These are phyloP conservation scores for Mortierella sp. DNA, from an alignment of 371 early-diverging fungal genomes.

Conservation along the genomic window DNA sequence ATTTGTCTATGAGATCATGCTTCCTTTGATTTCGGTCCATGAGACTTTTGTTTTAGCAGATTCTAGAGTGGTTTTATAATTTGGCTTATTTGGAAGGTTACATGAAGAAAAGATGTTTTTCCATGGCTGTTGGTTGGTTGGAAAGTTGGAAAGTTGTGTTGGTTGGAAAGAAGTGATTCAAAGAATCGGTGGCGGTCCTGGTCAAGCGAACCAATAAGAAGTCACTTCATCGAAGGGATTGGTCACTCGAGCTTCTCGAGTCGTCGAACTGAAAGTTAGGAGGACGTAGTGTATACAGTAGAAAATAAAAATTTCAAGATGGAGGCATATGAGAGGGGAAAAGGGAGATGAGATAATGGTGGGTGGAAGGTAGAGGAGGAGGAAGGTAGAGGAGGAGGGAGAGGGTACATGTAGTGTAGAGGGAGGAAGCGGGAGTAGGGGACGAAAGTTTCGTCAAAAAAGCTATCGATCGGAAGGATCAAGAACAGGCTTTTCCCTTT, in stretches of 20 bases:
- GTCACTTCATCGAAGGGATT: no score
- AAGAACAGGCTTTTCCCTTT: no score
- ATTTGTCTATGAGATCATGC: constrained; percentile 27
- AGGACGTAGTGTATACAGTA: no score
- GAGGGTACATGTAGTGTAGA: not conserved
- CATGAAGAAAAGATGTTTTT: not conserved
- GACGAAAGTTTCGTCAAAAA: not conserved
- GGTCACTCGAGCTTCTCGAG: no score
- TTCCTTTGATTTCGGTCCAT: constrained; percentile 25
- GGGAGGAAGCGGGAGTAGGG: not conserved
- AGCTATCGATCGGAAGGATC: not conserved
- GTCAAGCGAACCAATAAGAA: not conserved
- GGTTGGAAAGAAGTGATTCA: not conserved
- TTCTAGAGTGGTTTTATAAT: not conserved
- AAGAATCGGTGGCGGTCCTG: not conserved
- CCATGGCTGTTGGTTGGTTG: not conserved
- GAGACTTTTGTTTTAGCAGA: not conserved
- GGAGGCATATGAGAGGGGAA: no score
- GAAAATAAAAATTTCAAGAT: no score
- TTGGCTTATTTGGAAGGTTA: not conserved
- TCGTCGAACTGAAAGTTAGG: no score
- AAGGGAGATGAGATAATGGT: not conserved
- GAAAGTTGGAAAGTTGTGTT: not conserved
- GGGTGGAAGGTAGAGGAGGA: no score
- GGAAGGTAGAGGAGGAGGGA: not conserved